A percentile compares a stretch with the other conserved stretches of the same genome.
Conservation (phyloP, 352 stramenopile genomes). For the Peronosclerospora sorghi region DNA sequence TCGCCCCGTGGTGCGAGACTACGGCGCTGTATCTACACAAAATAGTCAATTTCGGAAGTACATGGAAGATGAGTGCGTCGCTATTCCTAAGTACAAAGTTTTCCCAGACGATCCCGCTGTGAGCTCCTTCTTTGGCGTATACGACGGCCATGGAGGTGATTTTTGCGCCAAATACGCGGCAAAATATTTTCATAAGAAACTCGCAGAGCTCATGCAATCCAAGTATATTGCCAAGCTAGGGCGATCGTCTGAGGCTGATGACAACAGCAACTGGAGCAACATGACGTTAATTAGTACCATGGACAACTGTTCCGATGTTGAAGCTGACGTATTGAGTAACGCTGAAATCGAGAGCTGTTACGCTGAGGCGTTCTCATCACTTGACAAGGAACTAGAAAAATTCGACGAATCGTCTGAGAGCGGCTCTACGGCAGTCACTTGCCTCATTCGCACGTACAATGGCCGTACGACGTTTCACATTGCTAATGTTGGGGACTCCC, state of each 20-base stretch:
- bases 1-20: conserved; percentile 48
- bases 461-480: conserved; percentile 57
- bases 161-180: conserved; percentile 76
- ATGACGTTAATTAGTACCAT: conserved; percentile 41
- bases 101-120: conserved; percentile 47
- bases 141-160: conserved; percentile 68
- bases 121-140: conserved; percentile 75
- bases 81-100: conserved; percentile 52
- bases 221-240: conserved; percentile 29
- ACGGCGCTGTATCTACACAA: conserved; percentile 62
- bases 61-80: conserved; percentile 82
- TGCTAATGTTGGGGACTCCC: conserved; percentile 71
- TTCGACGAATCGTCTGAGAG: conserved; percentile 58
- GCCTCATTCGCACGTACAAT: conserved; percentile 46
- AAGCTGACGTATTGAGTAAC: conserved; percentile 38
- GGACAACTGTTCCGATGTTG: conserved; percentile 20
- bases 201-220: conserved; percentile 33
- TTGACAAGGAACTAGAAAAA: conserved; percentile 54
- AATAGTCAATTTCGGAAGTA: conserved; percentile 68
- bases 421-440: conserved; percentile 69
- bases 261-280: conserved; percentile 32
- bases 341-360: conserved; percentile 58
- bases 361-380: conserved; percentile 37
- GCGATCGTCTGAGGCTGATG: conserved; percentile 18
- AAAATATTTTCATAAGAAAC: conserved; percentile 48